Evolutionary conservation across 2,329 filamentous ascomycete species (phyloP), one percentile per base, ranked within the genome.

Genomic region (Macroventuria anomochaeta): DNA sequence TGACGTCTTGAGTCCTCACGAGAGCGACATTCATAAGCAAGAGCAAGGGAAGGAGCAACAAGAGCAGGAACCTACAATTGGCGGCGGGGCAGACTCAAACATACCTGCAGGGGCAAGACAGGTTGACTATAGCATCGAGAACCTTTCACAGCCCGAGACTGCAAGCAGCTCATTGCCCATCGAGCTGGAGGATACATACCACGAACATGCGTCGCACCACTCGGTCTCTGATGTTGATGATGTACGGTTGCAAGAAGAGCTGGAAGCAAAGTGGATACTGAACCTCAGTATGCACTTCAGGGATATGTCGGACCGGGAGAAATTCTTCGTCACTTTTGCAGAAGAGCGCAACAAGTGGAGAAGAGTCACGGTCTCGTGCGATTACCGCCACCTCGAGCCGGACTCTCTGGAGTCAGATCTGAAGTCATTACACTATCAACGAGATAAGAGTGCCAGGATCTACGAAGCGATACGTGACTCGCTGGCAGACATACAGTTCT

Each of bases 241-340:
- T 46, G 78, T 81, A 46, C 80, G 85, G 64, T 83, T 96, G 61
- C 85, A 89, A 60, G 85, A 90, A 58, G 93, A 97, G 74, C 82
- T 97, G 49, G 92, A 97, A 68, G 85, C 82, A 56, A 88, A 85
- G 68, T 99, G 95, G 95, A 97, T 99, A 55, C 80, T 99, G 63
- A 99, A 99, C 70, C 83, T 97, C 55, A 97, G 92, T 76, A 97
- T 99, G 95, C 92, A 96, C 74, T 99, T 97, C 74, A 86, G 93
- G 54, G 95, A 99, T 76, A 88, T 89, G 67, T 96, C 93, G 11
- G 90, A 90, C 65, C 85, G 93, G 36, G 95, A 99, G 75, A 99
- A 99, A 74, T 97, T 97, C 79, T 99, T 97, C 74, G 88, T 99
- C 59, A 97, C 95, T 0, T 99, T 90, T 72, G 90, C 92, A 40